phyloP scores from a whole-genome alignment of 495 filamentous ascomycete genomes.

The Neurospora africana region DNA sequence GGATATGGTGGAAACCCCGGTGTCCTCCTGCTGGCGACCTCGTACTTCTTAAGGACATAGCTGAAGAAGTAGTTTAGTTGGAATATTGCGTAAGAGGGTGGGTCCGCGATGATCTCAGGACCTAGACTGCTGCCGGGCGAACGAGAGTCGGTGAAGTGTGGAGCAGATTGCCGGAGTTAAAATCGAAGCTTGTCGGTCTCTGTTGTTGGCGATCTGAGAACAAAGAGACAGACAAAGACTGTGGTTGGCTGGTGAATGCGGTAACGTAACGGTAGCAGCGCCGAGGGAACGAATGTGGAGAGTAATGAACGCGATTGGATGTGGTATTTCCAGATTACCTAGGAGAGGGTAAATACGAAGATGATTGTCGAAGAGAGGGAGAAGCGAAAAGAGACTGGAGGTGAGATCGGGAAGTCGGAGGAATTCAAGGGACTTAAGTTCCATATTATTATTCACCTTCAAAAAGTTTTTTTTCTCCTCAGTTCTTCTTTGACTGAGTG shows the following conservation, averaged over 20 bases:
- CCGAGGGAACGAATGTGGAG: background rate
- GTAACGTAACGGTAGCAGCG: background rate
- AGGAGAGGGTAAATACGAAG: background rate
- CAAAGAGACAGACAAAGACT: background rate
- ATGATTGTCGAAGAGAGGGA: background rate
- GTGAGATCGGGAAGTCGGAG: background rate
- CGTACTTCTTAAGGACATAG: slow-evolving; percentile 23
- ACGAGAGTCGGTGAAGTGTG: background rate
- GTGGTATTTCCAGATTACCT: background rate
- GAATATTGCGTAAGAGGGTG: background rate
- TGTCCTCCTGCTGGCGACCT: slow-evolving; percentile 10
- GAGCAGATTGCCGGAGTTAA: background rate
- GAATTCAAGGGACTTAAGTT: background rate
- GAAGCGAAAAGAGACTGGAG: background rate
- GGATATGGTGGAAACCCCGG: background rate
- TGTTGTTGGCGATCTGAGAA: background rate
- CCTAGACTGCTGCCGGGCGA: background rate
- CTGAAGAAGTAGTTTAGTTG: background rate
- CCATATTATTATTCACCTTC: background rate
- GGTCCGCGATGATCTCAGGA: background rate
- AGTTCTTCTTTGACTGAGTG: background rate
- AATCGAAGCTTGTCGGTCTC: background rate
- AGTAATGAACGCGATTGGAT: background rate
- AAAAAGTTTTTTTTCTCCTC: background rate
- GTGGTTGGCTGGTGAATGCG: background rate